A percentile compares a stretch with the other conserved stretches of the same genome.
Evolutionary conservation across 2,329 filamentous ascomycete species (phyloP).

Genomic region (Aphanocladium album): DNA sequence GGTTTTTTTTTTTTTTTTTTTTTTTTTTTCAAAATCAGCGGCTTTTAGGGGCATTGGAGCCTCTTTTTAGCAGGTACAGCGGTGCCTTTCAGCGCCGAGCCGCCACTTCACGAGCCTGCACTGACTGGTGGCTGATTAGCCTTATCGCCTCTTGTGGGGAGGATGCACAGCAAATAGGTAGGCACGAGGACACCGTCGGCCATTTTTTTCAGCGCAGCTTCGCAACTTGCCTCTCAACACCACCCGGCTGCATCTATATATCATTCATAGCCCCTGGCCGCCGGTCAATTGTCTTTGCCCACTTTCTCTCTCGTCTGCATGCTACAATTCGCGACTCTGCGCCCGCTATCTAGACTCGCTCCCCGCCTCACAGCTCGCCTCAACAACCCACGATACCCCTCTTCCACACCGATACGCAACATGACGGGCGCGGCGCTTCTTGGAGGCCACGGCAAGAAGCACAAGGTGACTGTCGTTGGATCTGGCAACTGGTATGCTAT

Average conservation of each 20-base stretch:
- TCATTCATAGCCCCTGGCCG: neutral
- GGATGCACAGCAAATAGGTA: neutral
- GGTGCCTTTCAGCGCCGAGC: neutral
- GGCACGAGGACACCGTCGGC: neutral
- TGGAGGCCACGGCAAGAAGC: constrained; percentile 60
- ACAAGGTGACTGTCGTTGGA: constrained; percentile 90
- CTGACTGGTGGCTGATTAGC: neutral
- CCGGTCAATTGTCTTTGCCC: neutral
- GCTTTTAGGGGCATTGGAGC: no score
- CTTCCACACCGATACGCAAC: constrained; percentile 19
- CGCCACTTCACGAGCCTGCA: neutral
- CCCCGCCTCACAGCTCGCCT: neutral
- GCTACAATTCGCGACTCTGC: neutral
- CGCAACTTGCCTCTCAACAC: neutral
- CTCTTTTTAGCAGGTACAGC: neutral
- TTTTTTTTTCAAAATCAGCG: no score
- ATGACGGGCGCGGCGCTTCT: constrained; percentile 31
- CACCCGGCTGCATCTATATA: neutral
- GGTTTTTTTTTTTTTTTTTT: no score
- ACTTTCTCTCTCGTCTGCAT: neutral
- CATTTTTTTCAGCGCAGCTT: neutral
- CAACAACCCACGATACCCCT: constrained; percentile 7
- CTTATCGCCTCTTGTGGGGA: neutral
- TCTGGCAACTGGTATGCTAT: constrained; percentile 84
- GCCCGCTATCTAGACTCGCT: constrained; percentile 3